Evolutionary conservation across 176 grass and related monocot genomes (phyloP).

Genomic region (Urochloa ruziziensis): DNA sequence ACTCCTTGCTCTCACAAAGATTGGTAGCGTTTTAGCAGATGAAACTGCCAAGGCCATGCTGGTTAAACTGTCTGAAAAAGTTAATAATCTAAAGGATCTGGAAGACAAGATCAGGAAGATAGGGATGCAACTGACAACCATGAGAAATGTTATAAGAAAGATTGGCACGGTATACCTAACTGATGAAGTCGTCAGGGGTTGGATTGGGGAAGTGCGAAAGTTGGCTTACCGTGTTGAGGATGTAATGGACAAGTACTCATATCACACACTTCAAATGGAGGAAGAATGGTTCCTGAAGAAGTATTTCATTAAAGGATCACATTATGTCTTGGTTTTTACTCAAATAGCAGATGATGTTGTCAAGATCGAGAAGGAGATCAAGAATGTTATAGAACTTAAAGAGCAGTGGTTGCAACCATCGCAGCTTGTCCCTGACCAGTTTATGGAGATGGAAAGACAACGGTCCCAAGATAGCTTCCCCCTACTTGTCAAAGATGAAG

Average conservation of each 20-base stretch:
- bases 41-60: not conserved
- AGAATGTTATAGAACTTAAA: not conserved
- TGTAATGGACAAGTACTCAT: not conserved
- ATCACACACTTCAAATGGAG: not conserved
- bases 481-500: not conserved
- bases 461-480: not conserved
- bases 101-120: not conserved
- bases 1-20: constrained; percentile 13
- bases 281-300: not conserved
- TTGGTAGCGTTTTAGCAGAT: not conserved
- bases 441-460: not conserved
- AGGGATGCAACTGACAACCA: not conserved
- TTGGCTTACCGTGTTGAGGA: not conserved
- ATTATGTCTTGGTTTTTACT: not conserved
- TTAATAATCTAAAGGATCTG: constrained; percentile 14
- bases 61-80: constrained; percentile 5
- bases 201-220: constrained; percentile 12
- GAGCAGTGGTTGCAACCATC: not conserved
- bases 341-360: not conserved
- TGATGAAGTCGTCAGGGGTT: not conserved
- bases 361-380: not conserved
- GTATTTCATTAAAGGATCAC: not conserved
- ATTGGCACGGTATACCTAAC: constrained; percentile 27
- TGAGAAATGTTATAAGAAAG: constrained; percentile 16
- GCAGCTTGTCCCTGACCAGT: not conserved